Percentiles rank a stretch among this genome's conserved stretches.
phyloP scores from a whole-genome alignment of 1,139 yeast species.

The Kluyveromyces sp. region DNA sequence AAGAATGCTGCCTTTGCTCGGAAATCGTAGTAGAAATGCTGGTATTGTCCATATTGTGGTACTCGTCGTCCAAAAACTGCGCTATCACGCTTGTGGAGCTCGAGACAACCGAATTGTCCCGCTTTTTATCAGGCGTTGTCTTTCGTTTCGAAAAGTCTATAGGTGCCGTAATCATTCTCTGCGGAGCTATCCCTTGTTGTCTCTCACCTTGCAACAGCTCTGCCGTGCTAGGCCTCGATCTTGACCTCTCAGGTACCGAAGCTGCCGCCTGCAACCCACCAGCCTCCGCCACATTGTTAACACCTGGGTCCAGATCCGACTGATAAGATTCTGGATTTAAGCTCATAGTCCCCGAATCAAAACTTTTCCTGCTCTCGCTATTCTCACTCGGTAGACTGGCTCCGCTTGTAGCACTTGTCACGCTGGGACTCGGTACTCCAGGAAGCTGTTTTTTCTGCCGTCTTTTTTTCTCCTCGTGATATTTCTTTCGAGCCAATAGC shows the following conservation, averaged over 20 bases:
- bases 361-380: conserved; percentile 6
- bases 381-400: conserved; percentile 3
- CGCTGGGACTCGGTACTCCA: conserved; percentile 19
- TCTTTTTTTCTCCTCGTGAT: conserved; percentile 36
- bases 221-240: neutral
- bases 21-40: conserved; percentile 12
- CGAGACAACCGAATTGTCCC: conserved; percentile 1
- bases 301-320: conserved; percentile 1
- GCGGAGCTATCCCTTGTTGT: neutral
- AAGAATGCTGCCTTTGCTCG: neutral
- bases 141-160: conserved; percentile 3
- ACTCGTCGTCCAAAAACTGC: conserved; percentile 13
- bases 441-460: conserved; percentile 30
- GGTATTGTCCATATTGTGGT: conserved; percentile 11
- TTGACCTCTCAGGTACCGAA: neutral
- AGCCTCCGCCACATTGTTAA: conserved; percentile 1
- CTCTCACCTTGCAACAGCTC: neutral
- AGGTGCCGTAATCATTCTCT: neutral
- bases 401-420: neutral
- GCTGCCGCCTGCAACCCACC: neutral
- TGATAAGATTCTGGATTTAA: conserved; percentile 1
- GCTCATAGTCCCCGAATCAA: neutral
- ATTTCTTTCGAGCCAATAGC: conserved; percentile 40
- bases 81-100: conserved; percentile 14
- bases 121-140: neutral